These are phyloP conservation scores for Cladophialophora yegresii DNA, from an alignment of 2,329 filamentous ascomycete genomes.

Conservation along the genomic window DNA sequence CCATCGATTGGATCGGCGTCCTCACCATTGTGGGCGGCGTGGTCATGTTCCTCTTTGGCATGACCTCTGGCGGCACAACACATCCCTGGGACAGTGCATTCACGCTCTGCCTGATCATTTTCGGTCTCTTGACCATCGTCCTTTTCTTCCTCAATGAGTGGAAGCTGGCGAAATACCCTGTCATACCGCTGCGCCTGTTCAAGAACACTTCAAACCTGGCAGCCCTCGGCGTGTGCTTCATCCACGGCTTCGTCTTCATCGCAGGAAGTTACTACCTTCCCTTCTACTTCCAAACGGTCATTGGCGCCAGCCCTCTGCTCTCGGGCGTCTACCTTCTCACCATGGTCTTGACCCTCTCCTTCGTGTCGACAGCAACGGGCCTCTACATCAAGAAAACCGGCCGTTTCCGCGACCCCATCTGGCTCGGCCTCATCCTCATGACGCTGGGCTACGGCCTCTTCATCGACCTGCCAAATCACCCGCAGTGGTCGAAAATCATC, in stretches of 20 bases:
- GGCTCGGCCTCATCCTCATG: slow-evolving; percentile 60
- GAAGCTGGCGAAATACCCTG: slow-evolving; percentile 61
- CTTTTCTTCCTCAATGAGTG: slow-evolving; percentile 62
- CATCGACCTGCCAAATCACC: slow-evolving; percentile 59
- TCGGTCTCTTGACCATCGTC: slow-evolving; percentile 48
- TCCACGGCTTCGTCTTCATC: slow-evolving; percentile 77
- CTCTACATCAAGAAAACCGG: slow-evolving; percentile 75
- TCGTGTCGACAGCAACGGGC: slow-evolving; percentile 62
- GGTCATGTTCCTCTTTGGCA: slow-evolving; percentile 68
- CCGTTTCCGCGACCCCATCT: slow-evolving; percentile 64
- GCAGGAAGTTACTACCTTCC: slow-evolving; percentile 77
- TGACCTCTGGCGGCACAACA: slow-evolving; percentile 67
- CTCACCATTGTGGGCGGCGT: slow-evolving; percentile 64
- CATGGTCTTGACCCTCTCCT: slow-evolving; percentile 66
- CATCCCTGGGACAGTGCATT: slow-evolving; percentile 55
- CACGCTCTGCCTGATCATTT: slow-evolving; percentile 53
- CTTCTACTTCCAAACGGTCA: slow-evolving; percentile 78
- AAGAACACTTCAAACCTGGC: slow-evolving; percentile 50
- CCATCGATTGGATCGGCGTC: slow-evolving; percentile 66
- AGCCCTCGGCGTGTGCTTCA: slow-evolving; percentile 66
- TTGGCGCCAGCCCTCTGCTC: slow-evolving; percentile 67
- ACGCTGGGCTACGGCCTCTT: slow-evolving; percentile 68
- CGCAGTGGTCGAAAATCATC: slow-evolving; percentile 53
- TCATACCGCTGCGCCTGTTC: slow-evolving; percentile 60
- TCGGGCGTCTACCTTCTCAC: slow-evolving; percentile 76